Evolutionary conservation across 2,329 filamentous ascomycete species (phyloP).

Genomic region (Domatiomyces globalis): DNA sequence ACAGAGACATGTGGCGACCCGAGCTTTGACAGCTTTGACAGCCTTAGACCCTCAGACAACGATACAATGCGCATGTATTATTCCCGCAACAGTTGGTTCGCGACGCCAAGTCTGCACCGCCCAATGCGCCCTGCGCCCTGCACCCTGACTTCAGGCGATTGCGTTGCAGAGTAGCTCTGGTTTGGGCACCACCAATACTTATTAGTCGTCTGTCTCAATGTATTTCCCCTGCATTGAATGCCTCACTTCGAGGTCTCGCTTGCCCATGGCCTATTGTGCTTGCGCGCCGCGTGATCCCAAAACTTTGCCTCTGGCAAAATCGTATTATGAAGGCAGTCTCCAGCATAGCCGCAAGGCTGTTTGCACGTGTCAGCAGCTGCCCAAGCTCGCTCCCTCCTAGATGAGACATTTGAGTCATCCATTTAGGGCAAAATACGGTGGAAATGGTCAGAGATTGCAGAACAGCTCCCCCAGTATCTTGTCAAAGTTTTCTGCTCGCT

Average conservation of each 20-base stretch:
- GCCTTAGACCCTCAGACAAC: no score
- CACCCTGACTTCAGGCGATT: background rate
- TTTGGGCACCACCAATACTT: background rate
- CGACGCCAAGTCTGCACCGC: conserved; percentile 49
- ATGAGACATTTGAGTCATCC: background rate
- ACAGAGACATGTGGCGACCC: no score
- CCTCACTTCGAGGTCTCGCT: background rate
- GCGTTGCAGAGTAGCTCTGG: background rate
- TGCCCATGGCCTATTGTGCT: background rate
- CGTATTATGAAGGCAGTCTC: background rate
- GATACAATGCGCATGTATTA: background rate
- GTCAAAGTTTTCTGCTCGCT: no score
- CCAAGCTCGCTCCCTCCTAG: background rate
- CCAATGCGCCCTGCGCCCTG: conserved; percentile 68
- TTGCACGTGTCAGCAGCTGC: background rate
- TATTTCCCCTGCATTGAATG: background rate
- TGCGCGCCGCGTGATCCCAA: background rate
- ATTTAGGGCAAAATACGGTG: background rate
- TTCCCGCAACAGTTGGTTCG: background rate
- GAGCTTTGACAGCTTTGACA: no score
- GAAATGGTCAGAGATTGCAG: background rate
- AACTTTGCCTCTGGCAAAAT: background rate
- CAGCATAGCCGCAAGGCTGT: background rate
- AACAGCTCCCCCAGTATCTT: background rate
- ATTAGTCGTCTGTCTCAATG: background rate